Conservation (phyloP, 225 moss, liverwort and hornwort genomes). For the Takakia lepidozioides region DNA sequence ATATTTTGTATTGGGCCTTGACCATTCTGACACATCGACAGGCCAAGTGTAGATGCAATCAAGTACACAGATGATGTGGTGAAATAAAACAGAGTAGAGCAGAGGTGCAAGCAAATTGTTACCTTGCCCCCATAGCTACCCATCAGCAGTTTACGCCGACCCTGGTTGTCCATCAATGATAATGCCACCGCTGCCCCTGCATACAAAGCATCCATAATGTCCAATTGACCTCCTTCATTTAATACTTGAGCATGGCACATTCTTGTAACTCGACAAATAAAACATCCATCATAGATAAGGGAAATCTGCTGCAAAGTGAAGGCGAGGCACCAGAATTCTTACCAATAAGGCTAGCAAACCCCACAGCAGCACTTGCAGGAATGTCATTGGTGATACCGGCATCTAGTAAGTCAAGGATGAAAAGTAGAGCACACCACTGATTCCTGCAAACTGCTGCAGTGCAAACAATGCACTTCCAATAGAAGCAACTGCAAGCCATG, state of each 20-base stretch:
- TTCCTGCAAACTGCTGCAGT: slow-evolving; percentile 89
- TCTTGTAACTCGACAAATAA: no score
- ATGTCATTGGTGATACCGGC: slow-evolving; percentile 74
- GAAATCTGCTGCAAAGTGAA: neutral
- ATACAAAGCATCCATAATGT: no score
- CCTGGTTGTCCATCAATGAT: slow-evolving; percentile 89
- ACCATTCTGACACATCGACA: neutral
- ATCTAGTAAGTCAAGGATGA: slow-evolving; percentile 77
- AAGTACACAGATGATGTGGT: neutral
- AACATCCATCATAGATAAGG: no score
- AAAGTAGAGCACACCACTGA: slow-evolving; percentile 87
- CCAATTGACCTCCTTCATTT: no score
- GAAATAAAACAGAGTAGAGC: no score
- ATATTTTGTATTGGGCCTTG: neutral
- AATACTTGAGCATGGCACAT: no score
- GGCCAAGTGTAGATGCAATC: neutral
- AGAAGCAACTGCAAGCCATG: slow-evolving; percentile 51
- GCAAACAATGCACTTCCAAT: slow-evolving; percentile 80
- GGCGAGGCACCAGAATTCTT: slow-evolving; percentile 9
- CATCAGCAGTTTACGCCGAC: slow-evolving; percentile 76
- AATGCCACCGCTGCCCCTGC: slow-evolving; percentile 79
- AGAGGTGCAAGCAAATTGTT: no score
- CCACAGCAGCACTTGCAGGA: slow-evolving; percentile 72
- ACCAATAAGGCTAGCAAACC: slow-evolving; percentile 71
- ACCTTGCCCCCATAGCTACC: slow-evolving; percentile 95